Percentiles rank a stretch among this genome's conserved stretches.
These are phyloP conservation scores for Ophiostoma sp. DNA, from an alignment of 2,329 filamentous ascomycete species.

Conservation along the genomic window DNA sequence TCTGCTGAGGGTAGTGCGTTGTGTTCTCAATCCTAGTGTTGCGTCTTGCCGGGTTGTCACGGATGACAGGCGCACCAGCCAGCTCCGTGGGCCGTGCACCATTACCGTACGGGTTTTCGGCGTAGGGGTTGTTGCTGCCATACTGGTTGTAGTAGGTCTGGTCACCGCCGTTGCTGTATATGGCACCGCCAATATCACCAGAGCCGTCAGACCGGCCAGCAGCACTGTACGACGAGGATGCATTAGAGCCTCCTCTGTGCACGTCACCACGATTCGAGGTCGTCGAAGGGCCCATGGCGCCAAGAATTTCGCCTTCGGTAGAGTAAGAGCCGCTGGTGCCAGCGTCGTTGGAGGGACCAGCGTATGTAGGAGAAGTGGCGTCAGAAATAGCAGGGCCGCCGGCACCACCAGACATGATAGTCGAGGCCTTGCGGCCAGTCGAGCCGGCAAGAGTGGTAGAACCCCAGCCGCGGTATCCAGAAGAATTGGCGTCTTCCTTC, in stretches of 20 bases:
- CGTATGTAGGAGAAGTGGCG: slow-evolving; percentile 61
- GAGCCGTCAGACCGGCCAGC: slow-evolving; percentile 68
- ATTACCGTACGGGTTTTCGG: slow-evolving; percentile 39
- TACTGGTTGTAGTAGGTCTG: slow-evolving; percentile 56
- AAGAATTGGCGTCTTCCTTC: slow-evolving; percentile 62
- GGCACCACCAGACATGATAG: slow-evolving; percentile 74
- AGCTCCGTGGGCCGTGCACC: slow-evolving; percentile 40
- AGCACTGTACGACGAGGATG: slow-evolving; percentile 90
- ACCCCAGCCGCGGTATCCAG: slow-evolving; percentile 93
- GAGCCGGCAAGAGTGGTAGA: slow-evolving; percentile 64
- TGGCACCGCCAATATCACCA: slow-evolving; percentile 45
- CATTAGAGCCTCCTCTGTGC: slow-evolving; percentile 86
- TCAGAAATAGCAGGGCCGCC: slow-evolving; percentile 66
- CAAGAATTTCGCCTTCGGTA: slow-evolving; percentile 76
- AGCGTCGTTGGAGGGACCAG: slow-evolving; percentile 62
- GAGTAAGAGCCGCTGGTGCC: slow-evolving; percentile 51
- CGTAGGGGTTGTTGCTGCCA: slow-evolving; percentile 52
- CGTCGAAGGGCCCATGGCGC: slow-evolving; percentile 70
- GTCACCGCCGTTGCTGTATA: slow-evolving; percentile 41
- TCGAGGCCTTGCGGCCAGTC: slow-evolving; percentile 77
- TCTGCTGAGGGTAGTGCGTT: slow-evolving; percentile 84
- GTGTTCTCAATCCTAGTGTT: slow-evolving; percentile 95
- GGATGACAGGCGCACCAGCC: slow-evolving; percentile 70
- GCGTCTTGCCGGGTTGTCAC: slow-evolving; percentile 84
- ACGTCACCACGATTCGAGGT: slow-evolving; percentile 66